Conservation (phyloP, 2,329 filamentous ascomycete species). For the Beauveria scarabaeidicola region DNA sequence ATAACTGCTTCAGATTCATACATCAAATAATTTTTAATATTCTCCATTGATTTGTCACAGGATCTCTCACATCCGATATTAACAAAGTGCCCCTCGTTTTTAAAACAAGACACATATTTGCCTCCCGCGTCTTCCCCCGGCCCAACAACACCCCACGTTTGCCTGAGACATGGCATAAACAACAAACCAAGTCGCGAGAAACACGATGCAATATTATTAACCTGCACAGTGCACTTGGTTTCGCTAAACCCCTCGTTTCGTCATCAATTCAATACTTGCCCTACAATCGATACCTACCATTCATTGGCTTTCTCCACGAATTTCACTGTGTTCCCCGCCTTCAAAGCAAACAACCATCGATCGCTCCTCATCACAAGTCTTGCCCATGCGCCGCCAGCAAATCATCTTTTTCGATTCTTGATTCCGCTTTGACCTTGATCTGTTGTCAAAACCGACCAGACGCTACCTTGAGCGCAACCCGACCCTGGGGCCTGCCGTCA, state of each 20-base stretch:
- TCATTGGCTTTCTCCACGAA: neutral
- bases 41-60: neutral
- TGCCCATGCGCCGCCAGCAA: neutral
- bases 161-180: slow-evolving; percentile 8
- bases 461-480: neutral
- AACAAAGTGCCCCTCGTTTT: neutral
- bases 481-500: neutral
- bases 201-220: neutral
- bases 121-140: neutral
- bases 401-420: neutral
- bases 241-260: neutral
- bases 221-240: neutral
- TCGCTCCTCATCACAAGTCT: neutral
- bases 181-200: slow-evolving; percentile 8
- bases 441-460: neutral
- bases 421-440: neutral
- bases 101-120: neutral
- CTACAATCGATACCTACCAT: neutral
- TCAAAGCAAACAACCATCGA: neutral
- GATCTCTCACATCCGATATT: neutral
- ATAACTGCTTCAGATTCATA: neutral
- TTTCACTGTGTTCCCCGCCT: neutral
- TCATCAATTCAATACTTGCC: neutral
- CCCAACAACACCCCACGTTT: neutral
- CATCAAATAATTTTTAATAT: too few relatives aligned